phyloP scores from a whole-genome alignment of 1,284 basidiomycete species.

The Leccinum pachyderme region DNA sequence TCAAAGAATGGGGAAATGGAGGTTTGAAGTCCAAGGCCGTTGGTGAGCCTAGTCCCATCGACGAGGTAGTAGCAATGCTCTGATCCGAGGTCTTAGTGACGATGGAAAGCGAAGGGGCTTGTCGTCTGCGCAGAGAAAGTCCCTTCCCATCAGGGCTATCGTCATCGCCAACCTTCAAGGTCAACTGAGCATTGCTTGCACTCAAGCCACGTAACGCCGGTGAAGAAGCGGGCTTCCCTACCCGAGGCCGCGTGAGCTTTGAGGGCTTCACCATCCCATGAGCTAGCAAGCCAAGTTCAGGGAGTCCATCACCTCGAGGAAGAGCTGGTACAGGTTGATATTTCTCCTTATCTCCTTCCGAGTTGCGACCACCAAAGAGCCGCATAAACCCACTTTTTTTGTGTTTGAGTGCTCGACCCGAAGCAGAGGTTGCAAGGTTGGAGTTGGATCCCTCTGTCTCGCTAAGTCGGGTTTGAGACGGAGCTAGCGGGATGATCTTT shows the following conservation, averaged over 20 bases:
- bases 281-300: conserved; percentile 29
- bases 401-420: conserved; percentile 54
- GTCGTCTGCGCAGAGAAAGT: conserved; percentile 33
- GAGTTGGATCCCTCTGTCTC: conserved; percentile 42
- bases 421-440: conserved; percentile 15
- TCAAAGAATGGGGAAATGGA: conserved; percentile 4
- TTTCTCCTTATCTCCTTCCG: conserved; percentile 38
- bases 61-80: conserved; percentile 13
- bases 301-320: conserved; percentile 40
- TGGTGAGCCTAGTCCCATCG: conserved; percentile 12
- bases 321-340: conserved; percentile 55
- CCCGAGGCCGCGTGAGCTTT: conserved; percentile 32
- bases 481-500: conserved; percentile 43
- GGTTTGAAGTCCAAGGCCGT: conserved; percentile 10
- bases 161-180: conserved; percentile 3
- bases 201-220: conserved; percentile 11
- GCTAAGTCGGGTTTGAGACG: conserved; percentile 35
- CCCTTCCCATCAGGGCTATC: conserved; percentile 16
- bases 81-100: conserved; percentile 33
- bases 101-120: conserved; percentile 44
- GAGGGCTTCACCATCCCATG: conserved; percentile 30
- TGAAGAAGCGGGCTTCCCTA: conserved; percentile 42
- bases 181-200: conserved; percentile 9
- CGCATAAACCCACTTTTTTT: conserved; percentile 83
- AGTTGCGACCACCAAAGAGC: conserved; percentile 60